Evolutionary conservation across 179 eudicot genomes (phyloP).

Genomic region (Pouteria campechiana): DNA sequence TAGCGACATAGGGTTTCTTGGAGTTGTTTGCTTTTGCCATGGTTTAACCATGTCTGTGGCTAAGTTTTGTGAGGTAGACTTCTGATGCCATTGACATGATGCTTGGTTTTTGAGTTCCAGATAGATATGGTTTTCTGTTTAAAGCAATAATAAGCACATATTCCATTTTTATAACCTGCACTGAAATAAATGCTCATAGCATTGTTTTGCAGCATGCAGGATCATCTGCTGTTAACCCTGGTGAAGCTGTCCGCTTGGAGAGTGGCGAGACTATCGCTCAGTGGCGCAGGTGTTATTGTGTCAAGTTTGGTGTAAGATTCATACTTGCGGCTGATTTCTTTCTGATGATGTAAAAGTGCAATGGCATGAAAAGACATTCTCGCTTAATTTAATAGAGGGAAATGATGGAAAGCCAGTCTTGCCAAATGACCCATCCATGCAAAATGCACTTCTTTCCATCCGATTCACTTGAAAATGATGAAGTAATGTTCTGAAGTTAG

Average conservation of each 20-base stretch:
- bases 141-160: background rate
- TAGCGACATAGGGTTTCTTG: slow-evolving; percentile 58
- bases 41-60: slow-evolving; percentile 53
- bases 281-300: slow-evolving; percentile 49
- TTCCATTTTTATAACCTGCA: background rate
- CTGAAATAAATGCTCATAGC: slow-evolving; percentile 4
- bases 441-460: no score
- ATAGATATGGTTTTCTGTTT: background rate
- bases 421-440: no score
- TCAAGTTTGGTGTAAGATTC: slow-evolving; percentile 37
- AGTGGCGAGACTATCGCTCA: slow-evolving; percentile 62
- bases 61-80: slow-evolving; percentile 53
- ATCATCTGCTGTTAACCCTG: slow-evolving; percentile 43
- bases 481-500: no score
- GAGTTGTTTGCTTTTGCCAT: slow-evolving; percentile 62
- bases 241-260: slow-evolving; percentile 52
- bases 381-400: no score
- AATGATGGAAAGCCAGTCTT: no score
- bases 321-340: background rate
- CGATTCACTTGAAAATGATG: no score
- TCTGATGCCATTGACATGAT: background rate
- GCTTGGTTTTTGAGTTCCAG: background rate
- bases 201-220: slow-evolving; percentile 56
- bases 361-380: no score
- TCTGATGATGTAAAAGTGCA: background rate